A percentile compares a stretch with the other conserved stretches of the same genome.
phyloP scores from a whole-genome alignment of 2,329 filamentous ascomycete species.

The Magnaporthales sp. region DNA sequence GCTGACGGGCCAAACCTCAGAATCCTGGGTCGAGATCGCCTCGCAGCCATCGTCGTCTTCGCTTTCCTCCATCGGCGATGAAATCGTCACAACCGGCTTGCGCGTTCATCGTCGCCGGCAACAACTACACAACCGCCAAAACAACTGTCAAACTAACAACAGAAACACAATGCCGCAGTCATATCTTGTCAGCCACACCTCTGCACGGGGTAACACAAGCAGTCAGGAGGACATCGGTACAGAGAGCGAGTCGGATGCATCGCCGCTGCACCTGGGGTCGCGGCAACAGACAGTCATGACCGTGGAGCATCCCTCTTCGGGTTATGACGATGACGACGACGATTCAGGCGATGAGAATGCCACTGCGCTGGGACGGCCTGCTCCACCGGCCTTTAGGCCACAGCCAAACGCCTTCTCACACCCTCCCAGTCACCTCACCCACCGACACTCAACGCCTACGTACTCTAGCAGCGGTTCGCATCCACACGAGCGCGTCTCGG shows the following conservation, averaged over 20 bases:
- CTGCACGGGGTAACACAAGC: conserved; percentile 44
- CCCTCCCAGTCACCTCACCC: conserved; percentile 46
- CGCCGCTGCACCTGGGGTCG: conserved; percentile 23
- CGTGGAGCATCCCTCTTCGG: conserved; percentile 18
- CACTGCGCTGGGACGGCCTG: conserved; percentile 64
- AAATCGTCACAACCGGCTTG: conserved; percentile 84
- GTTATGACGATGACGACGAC: conserved; percentile 39
- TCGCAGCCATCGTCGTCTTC: conserved; percentile 93
- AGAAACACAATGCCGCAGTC: conserved; percentile 1
- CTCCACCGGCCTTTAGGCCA: conserved; percentile 58
- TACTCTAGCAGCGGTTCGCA: conserved; percentile 12
- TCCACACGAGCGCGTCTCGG: conserved; percentile 14
- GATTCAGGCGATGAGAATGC: conserved; percentile 62
- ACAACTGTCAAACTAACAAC: conserved; percentile 6
- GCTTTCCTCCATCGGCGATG: conserved; percentile 74
- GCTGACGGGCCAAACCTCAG: conserved; percentile 35
- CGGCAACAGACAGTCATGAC: conserved; percentile 24
- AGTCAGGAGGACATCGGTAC: conserved; percentile 94
- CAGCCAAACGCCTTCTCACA: conserved; percentile 91
- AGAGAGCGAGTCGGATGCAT: conserved; percentile 77
- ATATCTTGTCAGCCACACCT: conserved; percentile 27
- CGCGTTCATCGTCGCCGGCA: conserved; percentile 61
- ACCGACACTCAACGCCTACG: conserved; percentile 31
- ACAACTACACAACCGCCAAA: conserved; percentile 32
- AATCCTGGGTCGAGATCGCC: conserved; percentile 93